Conservation (phyloP, 352 stramenopile genomes). For the Elongisporangium senticosum region DNA sequence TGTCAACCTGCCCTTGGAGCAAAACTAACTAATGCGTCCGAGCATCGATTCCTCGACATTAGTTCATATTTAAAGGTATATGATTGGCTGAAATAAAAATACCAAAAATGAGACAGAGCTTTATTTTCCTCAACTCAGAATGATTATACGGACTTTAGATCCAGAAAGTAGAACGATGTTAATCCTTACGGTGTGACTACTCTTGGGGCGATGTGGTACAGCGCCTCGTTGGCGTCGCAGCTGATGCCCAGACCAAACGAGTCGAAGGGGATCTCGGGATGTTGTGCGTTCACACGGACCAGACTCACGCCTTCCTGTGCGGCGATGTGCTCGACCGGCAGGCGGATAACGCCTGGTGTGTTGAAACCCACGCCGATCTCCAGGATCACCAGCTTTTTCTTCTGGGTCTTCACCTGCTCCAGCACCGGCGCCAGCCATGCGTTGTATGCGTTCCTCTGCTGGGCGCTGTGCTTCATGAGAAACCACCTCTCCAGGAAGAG, state of each 20-base stretch:
- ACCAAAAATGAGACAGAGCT: too few species aligned
- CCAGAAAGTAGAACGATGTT: too few species aligned
- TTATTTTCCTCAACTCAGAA: too few species aligned
- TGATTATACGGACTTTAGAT: too few species aligned
- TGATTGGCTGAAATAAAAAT: too few species aligned
- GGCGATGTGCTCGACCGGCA: conserved; percentile 50
- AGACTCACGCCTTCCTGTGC: conserved; percentile 34
- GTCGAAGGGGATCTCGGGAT: conserved; percentile 50
- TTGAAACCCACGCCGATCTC: conserved; percentile 73
- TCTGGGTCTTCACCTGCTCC: conserved; percentile 20
- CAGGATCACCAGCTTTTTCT: conserved; percentile 62
- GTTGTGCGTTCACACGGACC: conserved; percentile 49
- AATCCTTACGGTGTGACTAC: too few species aligned
- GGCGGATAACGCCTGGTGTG: conserved; percentile 49
- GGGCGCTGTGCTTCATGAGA: conserved; percentile 16
- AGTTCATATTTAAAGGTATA: too few species aligned
- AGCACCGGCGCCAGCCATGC: conserved; percentile 30
- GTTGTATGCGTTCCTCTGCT: conserved; percentile 17
- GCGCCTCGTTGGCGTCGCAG: conserved; percentile 37
- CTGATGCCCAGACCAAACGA: conserved; percentile 37
- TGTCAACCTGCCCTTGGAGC: too few species aligned
- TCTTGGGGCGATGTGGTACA: conserved; percentile 22
- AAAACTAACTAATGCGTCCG: too few species aligned
- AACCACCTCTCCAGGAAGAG: conserved; percentile 46
- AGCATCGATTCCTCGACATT: too few species aligned